Evolutionary conservation across 441 rosid species (phyloP).

Genomic region (Arabidopsis lyrata): DNA sequence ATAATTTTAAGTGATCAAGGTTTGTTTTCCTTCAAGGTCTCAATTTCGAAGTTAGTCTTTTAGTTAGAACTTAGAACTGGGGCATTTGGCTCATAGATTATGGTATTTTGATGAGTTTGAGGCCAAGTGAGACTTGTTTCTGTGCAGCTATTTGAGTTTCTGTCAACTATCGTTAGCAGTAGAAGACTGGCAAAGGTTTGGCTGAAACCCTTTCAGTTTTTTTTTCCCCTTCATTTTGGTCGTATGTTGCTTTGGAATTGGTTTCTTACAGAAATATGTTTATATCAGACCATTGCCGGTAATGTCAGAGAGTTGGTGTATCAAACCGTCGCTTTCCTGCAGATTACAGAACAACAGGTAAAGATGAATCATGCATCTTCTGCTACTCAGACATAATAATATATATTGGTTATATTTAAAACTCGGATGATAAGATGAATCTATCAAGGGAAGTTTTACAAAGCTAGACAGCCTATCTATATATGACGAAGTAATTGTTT

Average conservation of each 20-base stretch:
- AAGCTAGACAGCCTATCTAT: constrained; percentile 8
- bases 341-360: constrained; percentile 95
- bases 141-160: constrained; percentile 88
- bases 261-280: constrained; percentile 25
- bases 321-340: constrained; percentile 83
- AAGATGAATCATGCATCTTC: constrained; percentile 32
- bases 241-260: constrained; percentile 15
- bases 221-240: constrained; percentile 12
- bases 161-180: constrained; percentile 82
- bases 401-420: constrained; percentile 17
- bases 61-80: constrained; percentile 22
- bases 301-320: constrained; percentile 83
- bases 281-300: constrained; percentile 60
- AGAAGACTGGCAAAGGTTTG: constrained; percentile 75
- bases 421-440: constrained; percentile 13
- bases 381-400: constrained; percentile 30
- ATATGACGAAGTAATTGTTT: constrained; percentile 18
- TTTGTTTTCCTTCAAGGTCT: constrained; percentile 31
- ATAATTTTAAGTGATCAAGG: constrained; percentile 17
- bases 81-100: constrained; percentile 16
- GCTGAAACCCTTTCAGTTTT: constrained; percentile 33
- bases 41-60: constrained; percentile 13
- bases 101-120: constrained; percentile 21
- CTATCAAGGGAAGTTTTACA: constrained; percentile 2
- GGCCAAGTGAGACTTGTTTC: constrained; percentile 41